Evolutionary conservation across 2,329 filamentous ascomycete species (phyloP), one percentile per base, ranked within the genome.

Genomic region (Aspergillus proliferans): DNA sequence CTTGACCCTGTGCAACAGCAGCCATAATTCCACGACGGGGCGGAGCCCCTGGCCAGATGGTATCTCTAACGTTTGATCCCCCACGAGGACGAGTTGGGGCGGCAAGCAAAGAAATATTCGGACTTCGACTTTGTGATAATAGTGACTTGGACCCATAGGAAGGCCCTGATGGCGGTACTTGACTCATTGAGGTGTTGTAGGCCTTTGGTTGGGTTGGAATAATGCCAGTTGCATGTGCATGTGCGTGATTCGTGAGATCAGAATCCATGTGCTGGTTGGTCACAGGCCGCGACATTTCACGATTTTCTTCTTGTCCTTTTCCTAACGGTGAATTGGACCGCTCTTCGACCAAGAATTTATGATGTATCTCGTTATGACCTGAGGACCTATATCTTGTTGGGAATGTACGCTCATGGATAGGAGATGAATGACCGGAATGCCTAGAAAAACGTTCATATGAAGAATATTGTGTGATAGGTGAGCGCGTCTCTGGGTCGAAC

Each of bases 1-100:
- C 59, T 45, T 69, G 58, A 21, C 53, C 59, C 45, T 69, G 63
- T 34, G 65, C 52, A 28, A 59, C 47, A 45, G 59, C 45, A 33
- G 60, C 47, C 22, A 57, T 47, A 38, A 64, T 66, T 39, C 65
- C 66, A 48, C 66, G 66, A 46, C 71, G 70, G 45, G 59, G 57
- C 9, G 67, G 58, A 28, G 60, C 51, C 19, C 64, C 54, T 41
- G 56, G 40, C 60, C 69, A 70, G 19, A 64, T 53, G 39, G 60
- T 62, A 15, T 68, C 65, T 47, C 70, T 63, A 19, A 65, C 62
- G 46, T 57, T 62, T 28, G 63, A 50, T 36, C 62, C 67, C 42
- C 73, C 72, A 33, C 73, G 72, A 41, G 75, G 74, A 12, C 72
- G 67, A 8, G 73, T 75, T n/a, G 74, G 74, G 21, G 72, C 74